Conservation (phyloP, 2,329 filamentous ascomycete species). For the Pseudogymnoascus sp. region DNA sequence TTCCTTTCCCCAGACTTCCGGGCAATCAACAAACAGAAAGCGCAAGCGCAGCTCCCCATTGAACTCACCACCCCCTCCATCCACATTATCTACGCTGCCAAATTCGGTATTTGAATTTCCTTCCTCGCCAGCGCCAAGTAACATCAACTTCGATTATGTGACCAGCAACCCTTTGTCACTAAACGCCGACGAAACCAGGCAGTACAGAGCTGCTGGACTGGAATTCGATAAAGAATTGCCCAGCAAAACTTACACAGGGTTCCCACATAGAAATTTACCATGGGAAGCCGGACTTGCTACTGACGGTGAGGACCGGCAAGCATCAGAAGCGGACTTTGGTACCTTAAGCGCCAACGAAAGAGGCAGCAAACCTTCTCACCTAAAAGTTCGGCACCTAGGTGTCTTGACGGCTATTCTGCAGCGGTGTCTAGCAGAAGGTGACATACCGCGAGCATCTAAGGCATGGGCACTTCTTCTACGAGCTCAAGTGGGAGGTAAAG, state of each 20-base stretch:
- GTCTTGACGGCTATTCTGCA: conserved; percentile 65
- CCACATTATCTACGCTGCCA: conserved; percentile 11
- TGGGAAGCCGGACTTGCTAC: conserved; percentile 1
- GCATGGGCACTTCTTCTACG: conserved; percentile 70
- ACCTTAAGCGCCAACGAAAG: conserved; percentile 6
- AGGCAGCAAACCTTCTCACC: conserved; percentile 18
- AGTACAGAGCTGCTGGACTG: conserved; percentile 48
- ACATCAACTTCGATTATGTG: neutral
- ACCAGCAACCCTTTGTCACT: conserved; percentile 47
- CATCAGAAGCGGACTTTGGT: conserved; percentile 10
- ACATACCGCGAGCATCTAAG: conserved; percentile 63
- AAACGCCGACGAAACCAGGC: conserved; percentile 42
- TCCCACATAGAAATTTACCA: conserved; percentile 44
- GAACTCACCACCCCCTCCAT: conserved; percentile 10
- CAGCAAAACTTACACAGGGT: conserved; percentile 33
- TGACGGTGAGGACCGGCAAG: conserved; percentile 14
- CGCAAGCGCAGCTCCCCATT: conserved; percentile 17
- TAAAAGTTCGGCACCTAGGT: conserved; percentile 51
- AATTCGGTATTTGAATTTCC: neutral
- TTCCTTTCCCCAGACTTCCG: conserved; percentile 11
- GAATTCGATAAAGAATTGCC: conserved; percentile 39
- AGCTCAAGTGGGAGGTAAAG: conserved; percentile 45
- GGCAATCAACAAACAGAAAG: conserved; percentile 17
- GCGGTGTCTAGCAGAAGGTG: conserved; percentile 60
- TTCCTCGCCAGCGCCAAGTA: neutral